phyloP scores from a whole-genome alignment of 768 basidiomycete genomes.

The Asterophora lycoperdoides region DNA sequence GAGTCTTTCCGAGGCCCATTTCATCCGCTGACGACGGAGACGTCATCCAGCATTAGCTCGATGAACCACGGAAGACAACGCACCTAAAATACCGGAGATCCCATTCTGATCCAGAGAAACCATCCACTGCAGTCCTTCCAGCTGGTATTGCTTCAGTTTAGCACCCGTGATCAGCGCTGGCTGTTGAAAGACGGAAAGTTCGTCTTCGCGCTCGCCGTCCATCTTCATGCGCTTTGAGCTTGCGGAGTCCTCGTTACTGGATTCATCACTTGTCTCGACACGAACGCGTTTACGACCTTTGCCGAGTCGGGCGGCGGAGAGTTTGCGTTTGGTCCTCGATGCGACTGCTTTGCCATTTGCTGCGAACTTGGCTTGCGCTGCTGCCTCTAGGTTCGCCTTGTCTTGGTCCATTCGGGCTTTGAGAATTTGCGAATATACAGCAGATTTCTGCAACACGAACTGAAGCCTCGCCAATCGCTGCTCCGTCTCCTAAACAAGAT shows the following conservation, averaged over 20 bases:
- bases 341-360: constrained; percentile 6
- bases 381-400: constrained; percentile 27
- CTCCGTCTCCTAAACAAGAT: constrained; percentile 39
- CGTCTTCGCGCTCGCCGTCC: constrained; percentile 21
- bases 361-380: constrained; percentile 8
- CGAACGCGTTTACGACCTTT: constrained; percentile 21
- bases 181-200: constrained; percentile 53
- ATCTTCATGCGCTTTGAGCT: constrained; percentile 20
- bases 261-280: constrained; percentile 15
- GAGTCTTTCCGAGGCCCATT: constrained; percentile 94
- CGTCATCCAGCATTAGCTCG: background rate
- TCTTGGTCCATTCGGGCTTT: constrained; percentile 73
- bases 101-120: constrained; percentile 82
- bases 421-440: constrained; percentile 68
- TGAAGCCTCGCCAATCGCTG: constrained; percentile 51
- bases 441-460: constrained; percentile 70
- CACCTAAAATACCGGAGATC: constrained; percentile 75
- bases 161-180: constrained; percentile 81
- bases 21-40: constrained; percentile 66
- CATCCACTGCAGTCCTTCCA: constrained; percentile 96
- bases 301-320: background rate
- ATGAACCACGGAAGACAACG: constrained; percentile 4
- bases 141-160: constrained; percentile 83
- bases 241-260: constrained; percentile 8
- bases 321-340: constrained; percentile 1